Evolutionary conservation across 2,329 filamentous ascomycete species (phyloP), one percentile per base, ranked within the genome.

Genomic region (Lasiodiplodia sp.): DNA sequence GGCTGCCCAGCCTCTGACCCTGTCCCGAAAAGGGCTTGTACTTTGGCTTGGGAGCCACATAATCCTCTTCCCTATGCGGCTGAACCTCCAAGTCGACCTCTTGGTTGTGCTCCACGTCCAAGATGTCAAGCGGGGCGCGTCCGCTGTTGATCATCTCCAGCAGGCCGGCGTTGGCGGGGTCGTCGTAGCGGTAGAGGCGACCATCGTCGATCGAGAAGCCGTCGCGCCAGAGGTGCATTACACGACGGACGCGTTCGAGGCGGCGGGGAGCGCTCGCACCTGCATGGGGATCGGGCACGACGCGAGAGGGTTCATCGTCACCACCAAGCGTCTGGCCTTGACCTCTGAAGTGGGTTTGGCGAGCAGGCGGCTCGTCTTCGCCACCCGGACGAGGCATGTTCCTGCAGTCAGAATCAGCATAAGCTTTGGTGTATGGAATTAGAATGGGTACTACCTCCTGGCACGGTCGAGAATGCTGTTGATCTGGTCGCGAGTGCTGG

Each of bases 131-230:
- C 7, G 92, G 92, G 0, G 92, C 92, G 21, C 91, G 88, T 10
- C 92, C 92, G 23, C 87, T 86, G 70, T 92, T 88, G 74, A 96
- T 96, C 85, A 94, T 90, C 69, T 88, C 84, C 55, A 96, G 83
- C 66, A 91, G 91, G 62, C 86, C 84, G 37, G 89, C 87, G 77
- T 95, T 94, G 37, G 86, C 86, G 0, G 92, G 92, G 77, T 96
- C 92, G 74, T 94, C 91, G 75, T 92, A 95, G 68, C 92, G 88
- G 77, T 87, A 90, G 47, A 96, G 87, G 57, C 90, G 87, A 34
- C 93, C 93, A 74, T 96, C 92, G 69, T 94, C 92, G 70, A 96
- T 89, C 72, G 92, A 95, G 81, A 96, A 95, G 16, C 93, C 93
- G 76, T 96, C 90, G 52, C 87, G 86, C 93, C 93, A 96, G 55